Base-by-base conservation (phyloP, 495 filamentous ascomycete genomes). In the Xylaria bambusicola region DNA sequence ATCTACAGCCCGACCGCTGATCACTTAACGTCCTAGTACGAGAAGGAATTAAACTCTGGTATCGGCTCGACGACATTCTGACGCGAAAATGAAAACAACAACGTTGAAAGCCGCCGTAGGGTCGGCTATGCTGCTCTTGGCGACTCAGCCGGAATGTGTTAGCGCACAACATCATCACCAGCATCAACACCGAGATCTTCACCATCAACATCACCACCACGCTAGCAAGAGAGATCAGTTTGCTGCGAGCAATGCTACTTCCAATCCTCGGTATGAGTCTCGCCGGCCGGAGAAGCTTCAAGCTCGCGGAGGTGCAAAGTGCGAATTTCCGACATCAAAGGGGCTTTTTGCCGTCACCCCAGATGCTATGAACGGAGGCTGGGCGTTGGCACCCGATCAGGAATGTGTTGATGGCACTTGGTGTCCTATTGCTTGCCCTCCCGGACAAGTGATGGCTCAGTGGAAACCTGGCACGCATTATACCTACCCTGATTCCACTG, bases 321-420 rank as follows among this genome's bases (percentile, higher is more conserved):
- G 90, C 70, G 60, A 80, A 53, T 87, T 93, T 67, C 90, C 90
- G 15, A 71, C 70, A 36, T 78, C 89, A 66, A 85, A 84, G 21
- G 89, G 89, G 36, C 72, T 93, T 62, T 82, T 92, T 44, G 70
- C 80, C 31, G 80, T 93, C 26, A 88, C 85, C 4, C 88, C 90
- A 6, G 80, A 77, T 48, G 68, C 62, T 24, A 61, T 73, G 65
- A 94, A 94, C 73, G 88, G 79, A 33, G 90, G 90, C 59, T 94
- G 90, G 86, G 90, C 90, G 33, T 87, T 94, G 84, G 88, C 87
- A 66, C 88, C 88, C 7, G 83, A 94, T 73, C 82, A 91, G 68
- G 69, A 82, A 23, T 94, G 90, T 68, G 73, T 75, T 45, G 81
- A 87, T 6, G 88, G 85, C 15, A 84, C 75, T 57, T 92, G 85